Evolutionary conservation across 805 yeast genomes (phyloP), one percentile per base, ranked within the genome.

Genomic region (Ascoidea rubescens): DNA sequence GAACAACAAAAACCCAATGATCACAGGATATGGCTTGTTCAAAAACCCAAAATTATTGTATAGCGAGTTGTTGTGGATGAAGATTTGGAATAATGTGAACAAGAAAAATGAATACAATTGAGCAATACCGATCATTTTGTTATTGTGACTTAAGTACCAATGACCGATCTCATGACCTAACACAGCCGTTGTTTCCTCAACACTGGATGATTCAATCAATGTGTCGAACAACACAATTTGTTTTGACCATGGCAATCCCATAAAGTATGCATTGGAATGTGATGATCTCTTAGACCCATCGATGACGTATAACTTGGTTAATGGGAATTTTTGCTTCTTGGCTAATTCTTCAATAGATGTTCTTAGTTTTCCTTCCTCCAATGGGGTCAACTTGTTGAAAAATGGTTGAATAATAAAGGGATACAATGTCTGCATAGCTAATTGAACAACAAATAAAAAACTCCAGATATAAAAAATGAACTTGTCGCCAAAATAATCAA

Each of bases 81-180:
- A 89, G 0, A 82, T 83, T 1, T 95, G 78, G 68, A 93, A 90
- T 56, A 85, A 63, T 0, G 84, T 72, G 65, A 90, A 87, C 47
- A 81, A 74, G 31, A 78, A 61, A 58, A 84, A 78, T 51, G 82
- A 66, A 59, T 86, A 86, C 5, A 70, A 64, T 67, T 87, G 90
- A 48, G 79, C 72, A 56, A 82, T 75, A 5, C 76, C 61, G 61
- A 93, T 68, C 74, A 84, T 77, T 64, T 81, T 82, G n/a, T 90
- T 72, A 55, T 90, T 84, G 67, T 93, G 99, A 54, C 84, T 81
- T 65, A 85, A 75, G 60, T 84, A 82, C 99, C 99, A 93, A 67
- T 93, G 99, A 50, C 99, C 99, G 59, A 93, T 84, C 71, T 93
- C 99, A 64, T 93, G 99, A n/a, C 96, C 98, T 57, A 91, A 74